Evolutionary conservation across 257 asterid genomes (phyloP).

Genomic region (Ballota nigra): DNA sequence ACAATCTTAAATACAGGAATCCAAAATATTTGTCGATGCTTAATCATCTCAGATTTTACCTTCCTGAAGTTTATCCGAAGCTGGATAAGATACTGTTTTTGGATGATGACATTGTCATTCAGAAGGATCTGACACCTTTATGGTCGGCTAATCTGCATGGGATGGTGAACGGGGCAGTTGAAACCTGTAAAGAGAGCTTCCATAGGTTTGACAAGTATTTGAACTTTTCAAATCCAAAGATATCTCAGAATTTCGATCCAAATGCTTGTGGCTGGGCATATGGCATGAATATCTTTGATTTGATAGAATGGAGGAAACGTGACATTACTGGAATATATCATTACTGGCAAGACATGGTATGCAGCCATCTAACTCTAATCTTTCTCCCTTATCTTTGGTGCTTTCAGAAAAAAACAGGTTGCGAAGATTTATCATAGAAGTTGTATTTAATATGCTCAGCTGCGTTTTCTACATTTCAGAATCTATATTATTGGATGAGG

Average conservation of each 20-base stretch:
- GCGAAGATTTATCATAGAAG: not conserved
- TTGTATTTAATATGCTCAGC: not conserved
- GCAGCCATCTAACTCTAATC: slow-evolving; percentile 22
- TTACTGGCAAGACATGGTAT: slow-evolving; percentile 82
- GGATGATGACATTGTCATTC: slow-evolving; percentile 93
- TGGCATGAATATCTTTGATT: slow-evolving; percentile 91
- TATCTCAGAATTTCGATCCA: slow-evolving; percentile 80
- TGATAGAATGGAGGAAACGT: slow-evolving; percentile 83
- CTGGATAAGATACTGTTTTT: slow-evolving; percentile 79
- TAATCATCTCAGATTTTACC: slow-evolving; percentile 92
- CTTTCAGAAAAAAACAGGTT: not conserved
- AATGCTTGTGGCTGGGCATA: slow-evolving; percentile 96
- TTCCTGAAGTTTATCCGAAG: slow-evolving; percentile 91
- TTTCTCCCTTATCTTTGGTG: slow-evolving; percentile 2
- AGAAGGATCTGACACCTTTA: slow-evolving; percentile 86
- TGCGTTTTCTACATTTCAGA: not conserved
- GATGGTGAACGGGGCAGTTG: slow-evolving; percentile 95
- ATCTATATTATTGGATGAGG: not conserved
- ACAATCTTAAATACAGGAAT: slow-evolving; percentile 89
- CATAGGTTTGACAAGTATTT: slow-evolving; percentile 91
- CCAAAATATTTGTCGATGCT: slow-evolving; percentile 95
- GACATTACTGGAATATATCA: slow-evolving; percentile 93
- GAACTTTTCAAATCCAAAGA: slow-evolving; percentile 83
- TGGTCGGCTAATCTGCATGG: slow-evolving; percentile 86
- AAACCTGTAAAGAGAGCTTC: slow-evolving; percentile 95